Conservation (phyloP, 2,329 filamentous ascomycete species). For the Fusarium sp. region DNA sequence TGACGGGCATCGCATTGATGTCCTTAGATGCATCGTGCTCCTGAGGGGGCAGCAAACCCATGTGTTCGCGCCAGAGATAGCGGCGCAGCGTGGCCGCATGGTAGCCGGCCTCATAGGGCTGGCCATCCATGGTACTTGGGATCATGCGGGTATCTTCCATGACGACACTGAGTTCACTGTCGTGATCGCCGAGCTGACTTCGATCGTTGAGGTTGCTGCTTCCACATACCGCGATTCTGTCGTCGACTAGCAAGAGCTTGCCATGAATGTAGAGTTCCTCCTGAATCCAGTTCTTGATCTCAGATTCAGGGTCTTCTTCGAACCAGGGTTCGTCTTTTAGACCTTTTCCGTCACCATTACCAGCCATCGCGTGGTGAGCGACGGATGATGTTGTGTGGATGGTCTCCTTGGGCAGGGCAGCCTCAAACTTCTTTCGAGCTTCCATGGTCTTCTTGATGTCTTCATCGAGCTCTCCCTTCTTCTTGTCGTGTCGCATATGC, state of each 20-base stretch:
- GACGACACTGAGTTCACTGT: slow-evolving; percentile 90
- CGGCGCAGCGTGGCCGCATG: slow-evolving; percentile 85
- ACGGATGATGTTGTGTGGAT: slow-evolving; percentile 60
- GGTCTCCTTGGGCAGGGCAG: slow-evolving; percentile 55
- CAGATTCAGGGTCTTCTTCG: slow-evolving; percentile 74
- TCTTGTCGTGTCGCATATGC: slow-evolving; percentile 60
- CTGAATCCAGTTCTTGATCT: slow-evolving; percentile 90
- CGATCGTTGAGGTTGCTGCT: slow-evolving; percentile 94
- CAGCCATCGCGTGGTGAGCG: slow-evolving; percentile 86
- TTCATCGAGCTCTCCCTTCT: slow-evolving; percentile 55
- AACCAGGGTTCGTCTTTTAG: slow-evolving; percentile 81
- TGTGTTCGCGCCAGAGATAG: slow-evolving; percentile 90
- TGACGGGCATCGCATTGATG: slow-evolving; percentile 79
- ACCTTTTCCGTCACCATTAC: slow-evolving; percentile 60
- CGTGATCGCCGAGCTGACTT: slow-evolving; percentile 86
- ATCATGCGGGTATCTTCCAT: slow-evolving; percentile 85
- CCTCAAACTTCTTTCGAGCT: slow-evolving; percentile 66
- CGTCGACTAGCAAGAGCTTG: slow-evolving; percentile 91
- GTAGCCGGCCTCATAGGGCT: slow-evolving; percentile 80
- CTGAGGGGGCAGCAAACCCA: slow-evolving; percentile 83
- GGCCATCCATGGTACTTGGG: slow-evolving; percentile 80
- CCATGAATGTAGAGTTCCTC: slow-evolving; percentile 97
- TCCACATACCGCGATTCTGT: slow-evolving; percentile 85
- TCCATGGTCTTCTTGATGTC: slow-evolving; percentile 56
- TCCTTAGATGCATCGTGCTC: slow-evolving; percentile 74